Evolutionary conservation across 2,329 filamentous ascomycete genomes (phyloP).

Genomic region (Fusarium tupiense): DNA sequence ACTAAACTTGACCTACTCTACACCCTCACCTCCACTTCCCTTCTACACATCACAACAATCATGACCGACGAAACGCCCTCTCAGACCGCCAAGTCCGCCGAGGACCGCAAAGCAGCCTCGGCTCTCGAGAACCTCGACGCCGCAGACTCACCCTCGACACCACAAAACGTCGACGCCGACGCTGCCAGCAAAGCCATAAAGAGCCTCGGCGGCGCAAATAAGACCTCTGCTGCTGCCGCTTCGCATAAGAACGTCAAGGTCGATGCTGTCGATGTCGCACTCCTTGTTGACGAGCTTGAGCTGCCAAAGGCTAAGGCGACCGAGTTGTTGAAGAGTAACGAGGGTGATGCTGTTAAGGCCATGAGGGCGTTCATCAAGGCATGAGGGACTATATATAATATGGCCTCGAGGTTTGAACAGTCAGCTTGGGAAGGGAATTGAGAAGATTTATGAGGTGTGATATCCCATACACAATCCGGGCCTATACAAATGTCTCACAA

Average conservation of each 20-base stretch:
- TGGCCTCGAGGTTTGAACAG: not conserved
- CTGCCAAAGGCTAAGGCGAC: slow-evolving; percentile 77
- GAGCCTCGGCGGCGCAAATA: slow-evolving; percentile 57
- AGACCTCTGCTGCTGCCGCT: slow-evolving; percentile 40
- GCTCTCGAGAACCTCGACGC: slow-evolving; percentile 76
- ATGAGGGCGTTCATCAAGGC: slow-evolving; percentile 64
- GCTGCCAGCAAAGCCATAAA: slow-evolving; percentile 79
- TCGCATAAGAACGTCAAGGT: slow-evolving; percentile 75
- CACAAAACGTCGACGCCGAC: slow-evolving; percentile 72
- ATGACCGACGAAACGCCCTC: slow-evolving; percentile 64
- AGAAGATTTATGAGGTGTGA: not conserved
- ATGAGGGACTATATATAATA: not conserved
- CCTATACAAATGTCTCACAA: not conserved
- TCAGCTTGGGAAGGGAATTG: not conserved
- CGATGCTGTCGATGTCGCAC: slow-evolving; percentile 73
- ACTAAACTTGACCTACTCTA: slow-evolving; percentile 49
- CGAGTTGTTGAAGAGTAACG: slow-evolving; percentile 76
- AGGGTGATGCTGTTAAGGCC: slow-evolving; percentile 75
- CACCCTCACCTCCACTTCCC: slow-evolving; percentile 40
- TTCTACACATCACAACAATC: slow-evolving; percentile 47
- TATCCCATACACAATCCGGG: not conserved
- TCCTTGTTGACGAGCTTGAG: slow-evolving; percentile 79
- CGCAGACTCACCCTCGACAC: slow-evolving; percentile 53
- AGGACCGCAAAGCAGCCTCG: slow-evolving; percentile 80
- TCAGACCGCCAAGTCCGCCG: slow-evolving; percentile 69